Percentiles rank a stretch among this genome's conserved stretches.
Conservation (phyloP, 2,329 filamentous ascomycete genomes). For the Endoconidiophora polonica region DNA sequence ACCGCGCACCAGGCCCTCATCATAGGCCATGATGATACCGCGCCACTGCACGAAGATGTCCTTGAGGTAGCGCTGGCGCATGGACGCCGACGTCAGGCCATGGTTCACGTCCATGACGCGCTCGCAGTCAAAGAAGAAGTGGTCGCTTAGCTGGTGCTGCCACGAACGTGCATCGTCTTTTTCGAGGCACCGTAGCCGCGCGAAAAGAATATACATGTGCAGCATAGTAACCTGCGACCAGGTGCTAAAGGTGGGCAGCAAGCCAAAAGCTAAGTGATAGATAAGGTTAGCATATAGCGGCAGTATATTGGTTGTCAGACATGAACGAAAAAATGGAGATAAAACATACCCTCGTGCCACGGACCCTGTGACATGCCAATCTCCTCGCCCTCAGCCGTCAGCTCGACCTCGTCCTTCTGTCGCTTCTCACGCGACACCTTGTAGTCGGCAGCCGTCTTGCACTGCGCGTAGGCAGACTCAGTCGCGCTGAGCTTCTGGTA, state of each 20-base stretch:
- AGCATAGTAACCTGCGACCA: constrained; percentile 96
- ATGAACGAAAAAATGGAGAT: not conserved
- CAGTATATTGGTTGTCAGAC: not conserved
- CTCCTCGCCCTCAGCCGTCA: constrained; percentile 65
- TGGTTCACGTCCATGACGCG: constrained; percentile 69
- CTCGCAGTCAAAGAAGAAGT: constrained; percentile 86
- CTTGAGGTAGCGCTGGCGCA: constrained; percentile 55
- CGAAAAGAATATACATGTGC: constrained; percentile 83
- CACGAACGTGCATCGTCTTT: constrained; percentile 52
- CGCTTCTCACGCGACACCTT: constrained; percentile 50
- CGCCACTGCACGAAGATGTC: constrained; percentile 91
- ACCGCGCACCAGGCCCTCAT: constrained; percentile 61
- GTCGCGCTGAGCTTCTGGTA: constrained; percentile 65
- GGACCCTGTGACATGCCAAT: constrained; percentile 56
- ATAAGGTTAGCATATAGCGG: constrained; percentile 1
- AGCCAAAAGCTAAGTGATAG: constrained; percentile 44
- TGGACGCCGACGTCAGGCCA: constrained; percentile 41
- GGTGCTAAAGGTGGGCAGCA: constrained; percentile 77
- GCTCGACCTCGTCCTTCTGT: constrained; percentile 49
- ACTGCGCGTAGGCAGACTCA: constrained; percentile 61
- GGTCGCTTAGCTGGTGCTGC: constrained; percentile 83
- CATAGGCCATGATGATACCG: constrained; percentile 67
- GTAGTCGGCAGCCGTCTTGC: constrained; percentile 58
- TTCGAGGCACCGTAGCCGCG: constrained; percentile 66
- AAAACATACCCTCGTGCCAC: constrained; percentile 62